A percentile compares a stretch with the other conserved stretches of the same genome.
Evolutionary conservation across 2,329 filamentous ascomycete genomes (phyloP).

Genomic region (Neoscytalidium dimidiatum): DNA sequence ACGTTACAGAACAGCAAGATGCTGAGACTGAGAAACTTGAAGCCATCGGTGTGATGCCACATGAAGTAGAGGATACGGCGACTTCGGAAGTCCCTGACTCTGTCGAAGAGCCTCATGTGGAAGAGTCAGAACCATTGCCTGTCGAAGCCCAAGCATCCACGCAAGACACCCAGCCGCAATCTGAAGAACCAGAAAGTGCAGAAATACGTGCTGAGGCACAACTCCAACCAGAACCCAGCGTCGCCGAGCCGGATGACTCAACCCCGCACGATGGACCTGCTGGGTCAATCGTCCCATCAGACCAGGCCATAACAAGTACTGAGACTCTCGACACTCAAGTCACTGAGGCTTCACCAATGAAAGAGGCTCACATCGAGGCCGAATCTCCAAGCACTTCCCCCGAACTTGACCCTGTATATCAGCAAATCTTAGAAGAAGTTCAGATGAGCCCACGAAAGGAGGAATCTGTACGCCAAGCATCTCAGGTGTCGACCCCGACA

Average conservation of each 20-base stretch:
- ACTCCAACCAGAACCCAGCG: background rate
- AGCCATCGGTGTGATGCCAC: background rate
- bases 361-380: background rate
- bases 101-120: background rate
- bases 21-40: background rate
- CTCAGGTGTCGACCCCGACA: slow-evolving; percentile 5
- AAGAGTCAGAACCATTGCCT: background rate
- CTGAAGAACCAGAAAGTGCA: background rate
- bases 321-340: background rate
- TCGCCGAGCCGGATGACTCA: background rate
- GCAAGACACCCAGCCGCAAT: background rate
- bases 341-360: background rate
- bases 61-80: background rate
- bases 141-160: background rate
- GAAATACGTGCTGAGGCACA: background rate
- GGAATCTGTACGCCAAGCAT: slow-evolving; percentile 20
- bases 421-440: slow-evolving; percentile 3
- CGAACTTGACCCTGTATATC: slow-evolving; percentile 4
- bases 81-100: background rate
- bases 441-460: background rate
- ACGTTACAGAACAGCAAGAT: background rate
- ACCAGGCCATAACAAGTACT: background rate
- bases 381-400: background rate
- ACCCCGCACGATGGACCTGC: background rate
- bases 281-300: background rate